Evolutionary conservation across 1,284 basidiomycete genomes (phyloP).

Genomic region (Ceratobasidium sp.): DNA sequence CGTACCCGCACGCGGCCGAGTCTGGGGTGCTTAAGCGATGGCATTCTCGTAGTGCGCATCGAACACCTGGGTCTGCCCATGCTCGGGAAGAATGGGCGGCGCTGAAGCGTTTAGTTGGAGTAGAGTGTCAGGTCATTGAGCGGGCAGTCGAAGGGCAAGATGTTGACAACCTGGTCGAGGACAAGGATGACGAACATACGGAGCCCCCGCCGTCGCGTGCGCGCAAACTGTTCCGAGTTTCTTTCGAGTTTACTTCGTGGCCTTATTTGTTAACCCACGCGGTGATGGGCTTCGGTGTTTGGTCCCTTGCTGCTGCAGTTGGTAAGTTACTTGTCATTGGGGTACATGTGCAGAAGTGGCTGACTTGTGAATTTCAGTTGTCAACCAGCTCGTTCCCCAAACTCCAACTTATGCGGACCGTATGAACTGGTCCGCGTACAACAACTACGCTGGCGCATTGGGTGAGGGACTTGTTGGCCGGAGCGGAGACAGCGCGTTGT

Average conservation of each 20-base stretch:
- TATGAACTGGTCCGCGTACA: slow-evolving; percentile 82
- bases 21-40: slow-evolving; percentile 74
- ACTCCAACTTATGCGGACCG: slow-evolving; percentile 80
- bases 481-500: slow-evolving; percentile 37
- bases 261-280: slow-evolving; percentile 45
- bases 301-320: slow-evolving; percentile 43
- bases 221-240: slow-evolving; percentile 76
- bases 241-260: slow-evolving; percentile 81
- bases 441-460: slow-evolving; percentile 70
- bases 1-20: slow-evolving; percentile 73
- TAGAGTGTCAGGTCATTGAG: slow-evolving; percentile 83
- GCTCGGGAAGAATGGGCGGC: slow-evolving; percentile 77
- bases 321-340: slow-evolving; percentile 18
- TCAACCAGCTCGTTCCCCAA: slow-evolving; percentile 57
- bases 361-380: slow-evolving; percentile 39
- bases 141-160: slow-evolving; percentile 67
- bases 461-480: slow-evolving; percentile 67
- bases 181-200: slow-evolving; percentile 25
- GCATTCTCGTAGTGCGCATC: slow-evolving; percentile 67
- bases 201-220: slow-evolving; percentile 50
- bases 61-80: slow-evolving; percentile 66
- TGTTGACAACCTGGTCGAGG: slow-evolving; percentile 42
- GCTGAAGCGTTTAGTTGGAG: slow-evolving; percentile 80
- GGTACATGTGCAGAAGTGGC: slow-evolving; percentile 8
- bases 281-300: slow-evolving; percentile 45